phyloP scores from a whole-genome alignment of 331 rosid species.

The Dryas integrifolia region DNA sequence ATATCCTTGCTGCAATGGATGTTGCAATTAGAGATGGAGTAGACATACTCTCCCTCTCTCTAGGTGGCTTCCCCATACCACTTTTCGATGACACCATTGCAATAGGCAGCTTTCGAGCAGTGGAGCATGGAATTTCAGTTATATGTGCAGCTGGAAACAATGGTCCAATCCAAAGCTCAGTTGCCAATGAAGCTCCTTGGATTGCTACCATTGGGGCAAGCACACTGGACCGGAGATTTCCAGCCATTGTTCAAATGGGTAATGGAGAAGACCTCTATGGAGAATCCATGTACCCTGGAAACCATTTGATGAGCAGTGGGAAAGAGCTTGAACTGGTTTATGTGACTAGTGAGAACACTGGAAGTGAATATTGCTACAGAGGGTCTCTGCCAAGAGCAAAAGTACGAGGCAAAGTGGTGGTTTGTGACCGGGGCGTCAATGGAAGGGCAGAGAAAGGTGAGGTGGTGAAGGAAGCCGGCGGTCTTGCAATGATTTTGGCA shows the following conservation, averaged over 20 bases:
- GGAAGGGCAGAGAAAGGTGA: conserved; percentile 95
- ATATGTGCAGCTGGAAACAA: conserved; percentile 89
- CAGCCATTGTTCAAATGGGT: conserved; percentile 61
- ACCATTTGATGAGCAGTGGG: conserved; percentile 29
- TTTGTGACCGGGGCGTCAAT: conserved; percentile 83
- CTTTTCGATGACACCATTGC: conserved; percentile 77
- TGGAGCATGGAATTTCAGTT: conserved; percentile 83
- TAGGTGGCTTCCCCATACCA: conserved; percentile 84
- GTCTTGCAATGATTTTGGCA: conserved; percentile 76
- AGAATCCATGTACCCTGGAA: conserved; percentile 70
- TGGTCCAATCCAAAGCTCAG: conserved; percentile 79
- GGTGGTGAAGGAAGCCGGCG: conserved; percentile 84
- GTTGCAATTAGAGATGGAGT: conserved; percentile 83
- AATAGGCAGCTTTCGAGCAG: conserved; percentile 84
- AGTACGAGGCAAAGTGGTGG: conserved; percentile 76
- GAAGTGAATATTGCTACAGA: conserved; percentile 64
- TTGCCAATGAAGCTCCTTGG: conserved; percentile 98
- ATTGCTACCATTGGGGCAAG: conserved; percentile 84
- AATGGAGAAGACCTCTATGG: conserved; percentile 68
- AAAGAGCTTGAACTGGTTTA: conserved; percentile 68
- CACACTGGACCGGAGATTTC: conserved; percentile 78
- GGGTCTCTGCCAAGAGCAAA: conserved; percentile 74
- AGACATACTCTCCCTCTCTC: conserved; percentile 86
- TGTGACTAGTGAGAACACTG: conserved; percentile 42
- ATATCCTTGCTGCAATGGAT: conserved; percentile 90